These are phyloP conservation scores for Penicillium bialowiezense DNA, from an alignment of 495 filamentous ascomycete genomes.

Conservation along the genomic window DNA sequence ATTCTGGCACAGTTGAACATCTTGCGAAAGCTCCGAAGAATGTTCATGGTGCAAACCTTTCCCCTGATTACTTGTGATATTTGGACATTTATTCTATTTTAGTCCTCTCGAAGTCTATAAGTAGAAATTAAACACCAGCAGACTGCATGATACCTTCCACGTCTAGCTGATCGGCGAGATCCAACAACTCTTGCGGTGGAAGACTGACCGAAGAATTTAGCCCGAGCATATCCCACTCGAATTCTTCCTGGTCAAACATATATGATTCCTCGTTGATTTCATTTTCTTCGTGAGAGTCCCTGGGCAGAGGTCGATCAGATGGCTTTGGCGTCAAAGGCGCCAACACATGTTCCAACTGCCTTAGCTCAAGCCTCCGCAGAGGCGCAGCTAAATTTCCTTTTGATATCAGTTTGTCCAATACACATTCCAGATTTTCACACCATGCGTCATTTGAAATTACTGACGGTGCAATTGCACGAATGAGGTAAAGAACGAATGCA, in stretches of 20 bases:
- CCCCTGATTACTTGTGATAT: too few species aligned
- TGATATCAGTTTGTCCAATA: conserved; percentile 23
- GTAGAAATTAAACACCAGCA: conserved; percentile 6
- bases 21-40: too few species aligned
- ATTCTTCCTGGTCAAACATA: conserved; percentile 22
- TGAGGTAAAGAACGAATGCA: conserved; percentile 30
- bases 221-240: conserved; percentile 29
- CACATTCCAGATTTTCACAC: conserved; percentile 25
- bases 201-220: conserved; percentile 26
- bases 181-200: conserved; percentile 24
- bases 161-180: conserved; percentile 31
- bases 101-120: not conserved
- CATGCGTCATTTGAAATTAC: conserved; percentile 22
- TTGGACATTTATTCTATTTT: too few species aligned
- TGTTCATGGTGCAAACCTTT: too few species aligned
- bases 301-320: not conserved
- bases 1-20: too few species aligned
- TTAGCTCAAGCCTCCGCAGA: conserved; percentile 21
- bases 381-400: conserved; percentile 30
- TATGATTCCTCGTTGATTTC: conserved; percentile 15
- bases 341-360: conserved; percentile 25
- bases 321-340: conserved; percentile 25
- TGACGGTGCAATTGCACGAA: conserved; percentile 24
- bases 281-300: not conserved
- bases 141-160: conserved; percentile 31